Evolutionary conservation across 345 rosid genomes (phyloP), one percentile per base, ranked within the genome.

Genomic region (Fremontodendron californicum): DNA sequence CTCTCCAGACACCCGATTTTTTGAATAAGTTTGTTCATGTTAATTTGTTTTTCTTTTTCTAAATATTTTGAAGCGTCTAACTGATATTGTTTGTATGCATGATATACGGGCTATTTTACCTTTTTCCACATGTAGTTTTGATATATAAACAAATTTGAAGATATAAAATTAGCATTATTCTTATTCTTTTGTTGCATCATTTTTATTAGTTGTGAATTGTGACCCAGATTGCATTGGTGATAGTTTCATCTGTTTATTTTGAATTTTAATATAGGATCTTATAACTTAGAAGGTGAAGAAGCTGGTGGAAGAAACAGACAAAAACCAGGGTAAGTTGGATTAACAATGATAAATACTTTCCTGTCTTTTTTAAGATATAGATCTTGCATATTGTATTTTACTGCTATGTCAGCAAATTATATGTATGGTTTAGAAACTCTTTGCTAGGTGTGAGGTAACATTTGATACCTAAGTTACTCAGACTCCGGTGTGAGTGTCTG

Each of bases 261-360:
- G 64, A 71, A 66, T 57, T 66, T 63, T 83, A 49, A 51, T 10
- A 0, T 80, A 88, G 91, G 82, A 72, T 80, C 81, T 75, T 9
- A 57, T 74, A 29, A 74, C 76, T 74, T 72, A 15, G 57, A 80
- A 77, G 73, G 73, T 63, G 80, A 55, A 13, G 52, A 68, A 68
- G 63, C 42, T 63, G 76, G 75, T 64, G 42, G 75, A 60, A 76
- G 67, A 72, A 52, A 67, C 58, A 60, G 31, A 45, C 52, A 21
- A 55, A 75, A 72, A n/a, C 63, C 76, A n/a, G 3, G 52, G 91
- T 88, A 78, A 84, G 88, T 77, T 54, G 31, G 69, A 63, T 51
- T 7, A 13, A 43, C 21, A 23, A 12, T 6, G 3, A 68, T 65
- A 65, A 42, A 67, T 6, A 12, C 68, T 18, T 33, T 35, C 6